phyloP scores from a whole-genome alignment of 306 rosid species.

The Begonia loranthoides region DNA sequence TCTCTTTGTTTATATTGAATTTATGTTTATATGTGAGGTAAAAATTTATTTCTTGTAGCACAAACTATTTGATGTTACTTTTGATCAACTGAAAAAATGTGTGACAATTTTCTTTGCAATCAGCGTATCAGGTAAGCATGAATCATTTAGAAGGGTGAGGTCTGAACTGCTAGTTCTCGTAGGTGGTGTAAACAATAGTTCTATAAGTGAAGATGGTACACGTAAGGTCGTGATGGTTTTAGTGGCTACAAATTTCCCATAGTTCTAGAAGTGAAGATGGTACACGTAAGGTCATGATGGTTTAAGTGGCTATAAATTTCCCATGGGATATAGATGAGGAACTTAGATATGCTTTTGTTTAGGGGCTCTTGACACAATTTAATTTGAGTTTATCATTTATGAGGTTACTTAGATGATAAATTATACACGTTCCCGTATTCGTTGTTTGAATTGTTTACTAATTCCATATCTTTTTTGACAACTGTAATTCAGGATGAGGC shows the following conservation, averaged over 20 bases:
- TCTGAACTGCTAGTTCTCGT: constrained; percentile 98
- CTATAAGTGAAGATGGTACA: constrained; percentile 80
- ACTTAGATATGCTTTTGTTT: constrained; percentile 30
- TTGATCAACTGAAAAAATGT: neutral
- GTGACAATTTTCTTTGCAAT: constrained; percentile 7
- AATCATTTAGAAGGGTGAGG: constrained; percentile 94
- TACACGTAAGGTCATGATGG: constrained; percentile 87
- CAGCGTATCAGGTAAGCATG: constrained; percentile 98
- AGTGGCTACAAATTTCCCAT: constrained; percentile 92
- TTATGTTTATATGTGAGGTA: too few relatives aligned
- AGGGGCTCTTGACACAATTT: neutral
- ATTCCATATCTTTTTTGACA: neutral
- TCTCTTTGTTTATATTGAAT: neutral
- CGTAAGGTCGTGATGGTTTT: constrained; percentile 93
- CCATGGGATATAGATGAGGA: constrained; percentile 99
- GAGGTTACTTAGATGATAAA: neutral
- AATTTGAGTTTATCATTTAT: constrained; percentile 1
- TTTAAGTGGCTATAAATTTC: constrained; percentile 89
- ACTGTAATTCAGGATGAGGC: constrained; percentile 62
- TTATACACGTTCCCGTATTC: neutral
- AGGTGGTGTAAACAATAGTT: constrained; percentile 81
- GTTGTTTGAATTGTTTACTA: neutral
- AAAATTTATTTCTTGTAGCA: neutral
- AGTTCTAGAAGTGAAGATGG: constrained; percentile 80
- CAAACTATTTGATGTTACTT: neutral